Conservation (phyloP, 2,329 filamentous ascomycete genomes). For the Trichoderma breve region DNA sequence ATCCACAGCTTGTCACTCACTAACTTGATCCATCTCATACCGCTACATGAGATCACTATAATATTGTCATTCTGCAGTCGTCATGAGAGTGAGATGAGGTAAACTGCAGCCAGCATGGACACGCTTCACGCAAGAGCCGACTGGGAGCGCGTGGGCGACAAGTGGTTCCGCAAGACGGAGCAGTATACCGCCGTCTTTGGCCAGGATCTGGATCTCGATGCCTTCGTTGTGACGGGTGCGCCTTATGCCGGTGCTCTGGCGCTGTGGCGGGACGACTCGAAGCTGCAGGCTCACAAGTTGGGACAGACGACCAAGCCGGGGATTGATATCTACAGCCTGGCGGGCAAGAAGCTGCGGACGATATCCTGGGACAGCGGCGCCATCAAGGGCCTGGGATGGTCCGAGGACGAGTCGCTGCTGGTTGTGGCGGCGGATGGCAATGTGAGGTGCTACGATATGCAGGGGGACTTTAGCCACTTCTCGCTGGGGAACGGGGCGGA, state of each 20-base stretch:
- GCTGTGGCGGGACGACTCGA: conserved; percentile 83
- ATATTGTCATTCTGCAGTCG: conserved; percentile 14
- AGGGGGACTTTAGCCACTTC: conserved; percentile 93
- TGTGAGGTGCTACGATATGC: conserved; percentile 87
- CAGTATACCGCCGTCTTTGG: conserved; percentile 94
- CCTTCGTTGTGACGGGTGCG: conserved; percentile 87
- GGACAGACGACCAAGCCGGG: conserved; percentile 71
- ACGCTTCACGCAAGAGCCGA: conserved; percentile 70
- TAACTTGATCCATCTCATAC: not conserved
- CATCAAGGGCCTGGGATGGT: conserved; percentile 91
- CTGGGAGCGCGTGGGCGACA: conserved; percentile 91
- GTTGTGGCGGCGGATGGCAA: conserved; percentile 87
- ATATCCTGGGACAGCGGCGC: conserved; percentile 90
- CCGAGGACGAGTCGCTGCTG: conserved; percentile 87
- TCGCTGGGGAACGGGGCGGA: conserved; percentile 87
- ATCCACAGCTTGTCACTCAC: not conserved
- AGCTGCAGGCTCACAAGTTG: conserved; percentile 75
- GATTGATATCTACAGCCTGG: conserved; percentile 92
- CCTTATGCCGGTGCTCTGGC: conserved; percentile 95
- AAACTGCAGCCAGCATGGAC: conserved; percentile 45
- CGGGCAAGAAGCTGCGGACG: conserved; percentile 80
- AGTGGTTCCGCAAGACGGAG: conserved; percentile 92
- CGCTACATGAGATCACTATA: not conserved
- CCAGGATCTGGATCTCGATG: conserved; percentile 89
- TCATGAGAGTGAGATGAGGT: conserved; percentile 31